Base-by-base conservation (phyloP, 129 eudicot genomes). In the Dittrichia graveolens region DNA sequence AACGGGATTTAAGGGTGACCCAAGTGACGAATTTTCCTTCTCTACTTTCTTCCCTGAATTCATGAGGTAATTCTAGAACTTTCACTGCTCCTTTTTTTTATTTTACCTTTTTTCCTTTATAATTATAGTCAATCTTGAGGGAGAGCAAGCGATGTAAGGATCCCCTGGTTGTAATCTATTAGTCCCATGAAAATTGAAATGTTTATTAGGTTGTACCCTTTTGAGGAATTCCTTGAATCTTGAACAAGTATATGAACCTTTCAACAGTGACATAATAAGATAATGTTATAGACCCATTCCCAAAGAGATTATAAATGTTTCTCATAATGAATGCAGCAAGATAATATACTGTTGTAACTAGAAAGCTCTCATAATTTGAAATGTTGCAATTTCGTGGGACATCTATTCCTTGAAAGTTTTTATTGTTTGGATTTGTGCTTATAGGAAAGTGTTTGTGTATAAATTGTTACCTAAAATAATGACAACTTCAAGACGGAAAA, bases 1-100 rank as follows among this genome's bases (percentile, higher is more conserved):
- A 80, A 87, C 95, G 10, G 91, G 87, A 54, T 78, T 87, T 56
- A 87, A 82, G 84, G 98, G 98, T 34, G 98, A 93, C 61, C 98
- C 96, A 41, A 93, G 90, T 71, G 96, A 89, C 84, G 98, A 94
- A 79, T 94, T 94, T 84, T 78, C 97, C 8, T 90, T 94, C 76
- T 87, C 97, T 57, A 80, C 96, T 7, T 94, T 94, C 77, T 90
- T 90, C 85, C 98, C 98, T 16, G 97, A 90, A 81, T 41, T 83
- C 69, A 12, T 90, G n/a, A 82, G 96, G 98, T 90, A 81, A 38
- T 67, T 31, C 38, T 19, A 42, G 56, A 56, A 52, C 69, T 48
- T 39, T 44, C 55, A 64, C 44, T 65, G 53, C 57, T 46, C 45
- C 50, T 14, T 41, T 16, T 7, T 15, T 8, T 34, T 3, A n/a